Base-by-base conservation (phyloP, 2,329 filamentous ascomycete genomes). In the Pseudogymnoascus sp. region DNA sequence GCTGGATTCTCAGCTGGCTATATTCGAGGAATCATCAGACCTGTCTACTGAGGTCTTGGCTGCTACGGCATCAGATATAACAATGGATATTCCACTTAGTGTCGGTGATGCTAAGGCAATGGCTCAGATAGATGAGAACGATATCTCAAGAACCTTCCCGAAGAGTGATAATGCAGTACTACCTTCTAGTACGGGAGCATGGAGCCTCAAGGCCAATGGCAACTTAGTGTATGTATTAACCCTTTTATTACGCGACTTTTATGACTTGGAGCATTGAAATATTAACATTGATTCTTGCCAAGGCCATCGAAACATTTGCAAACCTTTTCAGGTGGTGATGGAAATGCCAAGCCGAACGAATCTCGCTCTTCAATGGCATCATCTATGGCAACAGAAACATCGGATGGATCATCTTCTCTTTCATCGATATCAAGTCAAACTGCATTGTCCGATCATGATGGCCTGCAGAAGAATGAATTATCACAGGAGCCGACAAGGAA, bases 381-480 rank as follows among this genome's bases (percentile, higher is more conserved):
- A 12, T 83, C 82, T n/a, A 74, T 80, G 63, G 67, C 80, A 33
- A 82, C 82, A 65, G 83, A 86, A 63, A 74, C 78, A 25, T 85
- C 73, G 25, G 72, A 74, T 60, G 68, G 28, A 59, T 70, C 82
- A 59, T 85, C 83, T 23, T 74, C 77, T 16, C 77, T 78, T n/a
- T 81, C 82, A 6, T 80, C 79, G 4, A 71, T 77, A 40, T 86
- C 84, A 67, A 88, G 85, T 74, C 85, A 87, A 74, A 83, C 83
- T 65, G 87, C 84, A 59, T 87, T 84, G 47, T 84, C 81, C 64
- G 82, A 84, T 62, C 67, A 74, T 61, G 77, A 78, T 64, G 71
- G 68, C n/a, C 69, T 68, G 18, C 62, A 77, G 75, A 50, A 66
- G 67, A 31, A 64, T 64, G 53, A 65, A 64, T 65, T 69, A 70